These are phyloP conservation scores for Fonsecaea monophora DNA, from an alignment of 2,329 filamentous ascomycete species.

Conservation along the genomic window DNA sequence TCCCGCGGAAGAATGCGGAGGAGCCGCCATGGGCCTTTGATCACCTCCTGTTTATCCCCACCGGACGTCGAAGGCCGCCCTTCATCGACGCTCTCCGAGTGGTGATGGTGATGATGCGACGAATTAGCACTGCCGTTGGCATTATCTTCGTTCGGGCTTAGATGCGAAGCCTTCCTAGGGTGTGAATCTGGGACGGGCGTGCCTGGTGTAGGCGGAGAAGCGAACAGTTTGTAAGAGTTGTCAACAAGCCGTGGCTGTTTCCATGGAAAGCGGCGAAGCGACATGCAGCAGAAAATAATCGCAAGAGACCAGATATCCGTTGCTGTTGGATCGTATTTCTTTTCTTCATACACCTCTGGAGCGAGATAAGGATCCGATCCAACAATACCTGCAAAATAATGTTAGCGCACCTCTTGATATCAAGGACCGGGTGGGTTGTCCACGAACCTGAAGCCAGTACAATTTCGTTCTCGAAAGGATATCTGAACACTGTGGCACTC, in stretches of 20 bases:
- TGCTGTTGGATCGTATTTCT: slow-evolving; percentile 90
- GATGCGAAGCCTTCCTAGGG: slow-evolving; percentile 42
- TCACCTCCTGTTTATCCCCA: slow-evolving; percentile 72
- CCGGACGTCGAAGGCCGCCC: slow-evolving; percentile 31
- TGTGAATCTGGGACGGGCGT: slow-evolving; percentile 53
- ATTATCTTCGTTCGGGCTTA: slow-evolving; percentile 28
- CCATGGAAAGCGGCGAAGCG: slow-evolving; percentile 91
- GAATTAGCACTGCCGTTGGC: slow-evolving; percentile 31
- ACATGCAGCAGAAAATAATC: slow-evolving; percentile 99
- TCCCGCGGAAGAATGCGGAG: slow-evolving; percentile 86
- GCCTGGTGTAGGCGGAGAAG: slow-evolving; percentile 80
- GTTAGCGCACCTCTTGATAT: slow-evolving; percentile 19
- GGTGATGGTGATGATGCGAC: slow-evolving; percentile 38
- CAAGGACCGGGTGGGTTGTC: background rate
- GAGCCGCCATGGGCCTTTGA: slow-evolving; percentile 91
- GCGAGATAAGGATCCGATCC: slow-evolving; percentile 95
- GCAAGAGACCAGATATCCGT: slow-evolving; percentile 98
- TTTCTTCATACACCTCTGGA: slow-evolving; percentile 92
- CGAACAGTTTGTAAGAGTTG: slow-evolving; percentile 93
- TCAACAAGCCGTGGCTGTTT: slow-evolving; percentile 90
- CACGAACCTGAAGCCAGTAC: slow-evolving; percentile 75
- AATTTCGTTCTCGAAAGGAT: slow-evolving; percentile 91
- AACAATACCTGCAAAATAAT: slow-evolving; percentile 65
- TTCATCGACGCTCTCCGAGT: slow-evolving; percentile 27
- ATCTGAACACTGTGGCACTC: slow-evolving; percentile 94